A percentile compares a stretch with the other conserved stretches of the same genome.
Evolutionary conservation across 2,329 filamentous ascomycete species (phyloP).

Genomic region (Trichoderma oligosporum): DNA sequence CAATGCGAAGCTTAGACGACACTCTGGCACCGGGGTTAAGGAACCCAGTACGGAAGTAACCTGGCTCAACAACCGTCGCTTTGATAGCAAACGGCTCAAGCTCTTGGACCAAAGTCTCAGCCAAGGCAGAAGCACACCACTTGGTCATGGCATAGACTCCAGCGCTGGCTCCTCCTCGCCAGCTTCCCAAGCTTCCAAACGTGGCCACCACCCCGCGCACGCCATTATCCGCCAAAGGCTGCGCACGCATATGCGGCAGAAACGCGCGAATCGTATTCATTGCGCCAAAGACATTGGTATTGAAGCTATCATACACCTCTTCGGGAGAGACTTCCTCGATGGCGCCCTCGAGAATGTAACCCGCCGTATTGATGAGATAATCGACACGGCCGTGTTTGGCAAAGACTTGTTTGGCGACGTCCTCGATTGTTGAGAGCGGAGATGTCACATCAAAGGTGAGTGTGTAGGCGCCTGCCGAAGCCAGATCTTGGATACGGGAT

Average conservation of each 20-base stretch:
- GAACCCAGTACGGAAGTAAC: slow-evolving; percentile 51
- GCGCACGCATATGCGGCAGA: slow-evolving; percentile 44
- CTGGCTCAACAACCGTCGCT: slow-evolving; percentile 45
- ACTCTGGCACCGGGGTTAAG: slow-evolving; percentile 36
- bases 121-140: slow-evolving; percentile 42
- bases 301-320: slow-evolving; percentile 40
- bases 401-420: slow-evolving; percentile 34
- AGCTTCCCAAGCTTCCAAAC: slow-evolving; percentile 47
- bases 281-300: slow-evolving; percentile 53
- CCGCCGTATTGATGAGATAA: slow-evolving; percentile 47
- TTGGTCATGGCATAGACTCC: slow-evolving; percentile 45
- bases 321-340: slow-evolving; percentile 39
- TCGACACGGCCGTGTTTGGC: slow-evolving; percentile 39
- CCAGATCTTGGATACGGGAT: slow-evolving; percentile 40
- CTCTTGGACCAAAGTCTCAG: slow-evolving; percentile 43
- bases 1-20: slow-evolving; percentile 30
- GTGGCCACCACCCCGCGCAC: slow-evolving; percentile 36
- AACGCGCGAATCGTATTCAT: slow-evolving; percentile 48
- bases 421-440: slow-evolving; percentile 35
- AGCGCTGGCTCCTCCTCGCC: slow-evolving; percentile 36
- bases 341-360: slow-evolving; percentile 42
- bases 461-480: slow-evolving; percentile 40
- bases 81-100: slow-evolving; percentile 44
- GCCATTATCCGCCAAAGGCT: slow-evolving; percentile 27
- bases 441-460: slow-evolving; percentile 47